Conservation (phyloP, 352 stramenopile species). For the Paralagenidium karlingii region DNA sequence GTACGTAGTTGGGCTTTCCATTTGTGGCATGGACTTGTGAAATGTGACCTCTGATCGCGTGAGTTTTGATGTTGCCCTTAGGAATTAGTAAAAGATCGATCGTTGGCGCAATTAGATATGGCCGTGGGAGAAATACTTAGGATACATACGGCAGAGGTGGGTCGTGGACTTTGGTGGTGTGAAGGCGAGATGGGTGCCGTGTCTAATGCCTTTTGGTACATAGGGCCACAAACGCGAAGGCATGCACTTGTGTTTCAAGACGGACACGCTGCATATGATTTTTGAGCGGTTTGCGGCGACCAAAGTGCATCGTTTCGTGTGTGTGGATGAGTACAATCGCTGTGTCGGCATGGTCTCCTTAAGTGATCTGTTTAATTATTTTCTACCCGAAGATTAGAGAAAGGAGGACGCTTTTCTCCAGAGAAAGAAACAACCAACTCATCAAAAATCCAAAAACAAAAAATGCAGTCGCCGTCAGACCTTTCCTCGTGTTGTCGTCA, state of each 20-base stretch:
- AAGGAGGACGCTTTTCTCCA: too few species aligned
- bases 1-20: constrained; percentile 11
- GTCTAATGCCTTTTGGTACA: neutral
- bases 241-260: constrained; percentile 80
- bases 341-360: constrained; percentile 78
- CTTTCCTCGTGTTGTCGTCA: too few species aligned
- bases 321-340: constrained; percentile 71
- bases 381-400: constrained; percentile 57
- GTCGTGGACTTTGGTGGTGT: neutral
- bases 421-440: too few species aligned
- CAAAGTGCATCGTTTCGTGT: constrained; percentile 79
- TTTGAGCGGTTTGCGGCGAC: constrained; percentile 79
- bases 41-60: neutral
- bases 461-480: too few species aligned
- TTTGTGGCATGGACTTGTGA: neutral
- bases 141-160: constrained; percentile 75
- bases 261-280: constrained; percentile 83
- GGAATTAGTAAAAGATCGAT: constrained; percentile 82
- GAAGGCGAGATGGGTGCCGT: neutral
- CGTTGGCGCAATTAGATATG: constrained; percentile 83
- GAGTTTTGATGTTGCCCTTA: constrained; percentile 4
- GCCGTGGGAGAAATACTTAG: constrained; percentile 76
- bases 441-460: too few species aligned
- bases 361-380: constrained; percentile 88
- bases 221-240: constrained; percentile 72